A percentile compares a stretch with the other conserved stretches of the same genome.
These are phyloP conservation scores for Zostera marina DNA, from an alignment of 116 monocot species.

Conservation along the genomic window DNA sequence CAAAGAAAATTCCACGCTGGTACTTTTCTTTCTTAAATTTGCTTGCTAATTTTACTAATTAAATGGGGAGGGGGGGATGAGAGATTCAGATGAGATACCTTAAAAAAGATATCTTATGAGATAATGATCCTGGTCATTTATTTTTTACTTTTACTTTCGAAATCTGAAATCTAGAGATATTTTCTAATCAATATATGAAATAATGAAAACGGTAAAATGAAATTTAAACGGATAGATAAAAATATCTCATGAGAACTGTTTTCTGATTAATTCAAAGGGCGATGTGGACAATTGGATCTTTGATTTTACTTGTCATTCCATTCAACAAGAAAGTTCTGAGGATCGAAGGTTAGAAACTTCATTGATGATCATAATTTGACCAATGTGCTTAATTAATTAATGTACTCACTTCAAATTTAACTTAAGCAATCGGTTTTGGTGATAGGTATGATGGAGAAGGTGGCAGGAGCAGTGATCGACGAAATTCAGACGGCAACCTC, in stretches of 20 bases:
- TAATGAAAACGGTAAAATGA: no score
- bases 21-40: not conserved
- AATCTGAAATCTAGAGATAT: no score
- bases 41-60: not conserved
- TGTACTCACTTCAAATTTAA: no score
- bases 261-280: no score
- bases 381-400: not conserved
- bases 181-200: no score
- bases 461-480: not conserved
- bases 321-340: not conserved
- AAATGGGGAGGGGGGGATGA: no score
- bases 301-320: conserved; percentile 6
- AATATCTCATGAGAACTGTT: no score
- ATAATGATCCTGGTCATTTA: no score
- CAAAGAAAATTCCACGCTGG: not conserved
- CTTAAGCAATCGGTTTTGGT: not conserved
- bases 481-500: conserved; percentile 6
- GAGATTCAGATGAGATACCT: no score
- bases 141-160: no score
- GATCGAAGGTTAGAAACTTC: not conserved
- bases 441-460: conserved; percentile 5
- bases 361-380: not conserved
- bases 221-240: no score
- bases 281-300: conserved; percentile 1
- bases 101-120: no score